phyloP scores from a whole-genome alignment of 2,329 filamentous ascomycete genomes.

The Penicillium sp. region DNA sequence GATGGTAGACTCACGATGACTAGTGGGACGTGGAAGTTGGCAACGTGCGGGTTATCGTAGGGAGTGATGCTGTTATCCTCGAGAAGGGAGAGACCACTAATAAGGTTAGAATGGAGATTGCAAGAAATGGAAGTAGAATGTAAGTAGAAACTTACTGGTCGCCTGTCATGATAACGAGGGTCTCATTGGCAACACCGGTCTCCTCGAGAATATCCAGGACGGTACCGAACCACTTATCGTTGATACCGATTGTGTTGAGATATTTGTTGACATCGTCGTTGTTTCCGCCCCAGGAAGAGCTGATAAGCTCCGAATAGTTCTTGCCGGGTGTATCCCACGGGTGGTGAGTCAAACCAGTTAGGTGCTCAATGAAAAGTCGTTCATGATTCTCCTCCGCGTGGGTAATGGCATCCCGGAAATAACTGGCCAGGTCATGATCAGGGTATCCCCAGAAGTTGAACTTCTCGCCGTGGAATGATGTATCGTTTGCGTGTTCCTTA shows the following conservation, averaged over 20 bases:
- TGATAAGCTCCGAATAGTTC: slow-evolving; percentile 23
- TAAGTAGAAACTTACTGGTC: slow-evolving; percentile 18
- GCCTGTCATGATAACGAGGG: slow-evolving; percentile 30
- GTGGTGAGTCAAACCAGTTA: slow-evolving; percentile 30
- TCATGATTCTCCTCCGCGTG: slow-evolving; percentile 26
- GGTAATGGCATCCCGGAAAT: slow-evolving; percentile 26
- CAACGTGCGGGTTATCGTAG: slow-evolving; percentile 28
- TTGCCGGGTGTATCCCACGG: slow-evolving; percentile 26
- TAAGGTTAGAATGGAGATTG: background rate
- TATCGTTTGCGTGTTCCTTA: slow-evolving; percentile 17
- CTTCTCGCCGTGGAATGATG: slow-evolving; percentile 19
- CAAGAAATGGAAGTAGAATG: background rate
- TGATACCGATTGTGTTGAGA: slow-evolving; percentile 30
- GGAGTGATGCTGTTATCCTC: slow-evolving; percentile 28
- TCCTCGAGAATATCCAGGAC: slow-evolving; percentile 29
- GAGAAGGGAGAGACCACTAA: slow-evolving; percentile 23
- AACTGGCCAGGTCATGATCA: slow-evolving; percentile 22
- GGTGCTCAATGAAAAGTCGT: slow-evolving; percentile 29
- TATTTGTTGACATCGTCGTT: slow-evolving; percentile 27
- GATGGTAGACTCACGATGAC: slow-evolving; percentile 13
- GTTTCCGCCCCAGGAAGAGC: slow-evolving; percentile 15
- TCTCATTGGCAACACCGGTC: slow-evolving; percentile 30
- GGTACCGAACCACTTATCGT: slow-evolving; percentile 28
- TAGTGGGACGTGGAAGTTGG: slow-evolving; percentile 29
- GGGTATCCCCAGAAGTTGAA: slow-evolving; percentile 26